These are phyloP conservation scores for Trifolium repens DNA, from an alignment of 306 rosid genomes.

Conservation along the genomic window DNA sequence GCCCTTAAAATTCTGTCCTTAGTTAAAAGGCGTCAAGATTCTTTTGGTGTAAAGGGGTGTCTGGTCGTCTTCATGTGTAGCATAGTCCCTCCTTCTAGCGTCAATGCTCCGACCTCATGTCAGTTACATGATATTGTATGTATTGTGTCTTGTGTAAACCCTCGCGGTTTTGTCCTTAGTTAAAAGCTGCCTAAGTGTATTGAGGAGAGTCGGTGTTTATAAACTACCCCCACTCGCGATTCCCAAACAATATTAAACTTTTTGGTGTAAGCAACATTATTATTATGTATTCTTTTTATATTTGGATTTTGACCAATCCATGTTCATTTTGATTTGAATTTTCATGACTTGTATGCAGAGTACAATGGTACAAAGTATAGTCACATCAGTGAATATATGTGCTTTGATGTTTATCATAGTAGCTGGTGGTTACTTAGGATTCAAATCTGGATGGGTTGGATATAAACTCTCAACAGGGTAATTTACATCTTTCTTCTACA, in stretches of 20 bases:
- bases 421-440: conserved; percentile 83
- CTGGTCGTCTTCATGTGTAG: neutral
- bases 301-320: neutral
- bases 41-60: neutral
- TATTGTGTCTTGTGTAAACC: neutral
- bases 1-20: neutral
- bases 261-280: neutral
- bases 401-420: conserved; percentile 80
- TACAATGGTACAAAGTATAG: conserved; percentile 69
- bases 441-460: conserved; percentile 94
- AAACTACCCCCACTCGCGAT: neutral
- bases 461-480: conserved; percentile 87
- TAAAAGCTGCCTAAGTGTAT: neutral
- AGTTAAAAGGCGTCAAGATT: neutral
- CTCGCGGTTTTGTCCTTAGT: neutral
- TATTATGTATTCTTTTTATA: neutral
- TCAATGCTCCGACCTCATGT: neutral
- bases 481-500: conserved; percentile 35
- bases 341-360: conserved; percentile 63
- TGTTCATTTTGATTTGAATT: conserved; percentile 23
- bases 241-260: neutral
- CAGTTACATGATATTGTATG: neutral
- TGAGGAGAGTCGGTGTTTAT: neutral
- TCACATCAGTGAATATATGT: conserved; percentile 75
- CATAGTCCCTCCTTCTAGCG: neutral